Evolutionary conservation across 257 asterid genomes (phyloP).

Genomic region (Nicotiana tabacum): DNA sequence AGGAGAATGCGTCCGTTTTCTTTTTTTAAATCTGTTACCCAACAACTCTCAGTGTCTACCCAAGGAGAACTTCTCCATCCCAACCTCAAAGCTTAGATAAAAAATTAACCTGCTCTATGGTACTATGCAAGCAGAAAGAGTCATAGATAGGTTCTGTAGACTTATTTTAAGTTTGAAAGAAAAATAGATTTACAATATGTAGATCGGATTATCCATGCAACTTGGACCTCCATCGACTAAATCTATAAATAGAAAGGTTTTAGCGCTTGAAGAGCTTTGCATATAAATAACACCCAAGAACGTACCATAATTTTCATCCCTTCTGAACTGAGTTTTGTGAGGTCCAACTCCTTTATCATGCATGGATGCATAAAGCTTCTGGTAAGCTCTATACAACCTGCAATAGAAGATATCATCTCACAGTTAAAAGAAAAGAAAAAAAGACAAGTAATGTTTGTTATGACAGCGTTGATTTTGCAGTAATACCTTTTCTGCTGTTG

Average conservation of each 20-base stretch:
- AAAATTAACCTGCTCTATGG: neutral
- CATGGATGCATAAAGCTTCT: conserved; percentile 74
- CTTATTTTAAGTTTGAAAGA: neutral
- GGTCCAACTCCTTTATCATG: conserved; percentile 80
- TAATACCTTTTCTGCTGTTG: conserved; percentile 82
- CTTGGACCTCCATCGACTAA: neutral
- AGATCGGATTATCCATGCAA: neutral
- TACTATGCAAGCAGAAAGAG: neutral
- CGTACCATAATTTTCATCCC: conserved; percentile 88
- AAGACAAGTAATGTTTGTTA: neutral
- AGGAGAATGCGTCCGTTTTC: neutral
- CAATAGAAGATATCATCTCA: conserved; percentile 11
- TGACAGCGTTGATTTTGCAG: conserved; percentile 9
- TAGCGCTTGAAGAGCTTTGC: neutral
- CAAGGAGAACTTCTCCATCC: neutral
- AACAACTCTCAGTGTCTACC: neutral
- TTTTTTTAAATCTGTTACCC: neutral
- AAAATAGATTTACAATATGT: neutral
- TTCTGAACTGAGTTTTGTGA: conserved; percentile 91
- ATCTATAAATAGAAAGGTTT: neutral
- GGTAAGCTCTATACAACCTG: conserved; percentile 88
- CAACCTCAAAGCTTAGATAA: neutral
- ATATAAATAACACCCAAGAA: neutral
- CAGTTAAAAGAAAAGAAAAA: neutral
- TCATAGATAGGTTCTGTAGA: neutral